Base-by-base conservation (phyloP, 1,139 yeast genomes). In the Hanseniaspora uvarum region DNA sequence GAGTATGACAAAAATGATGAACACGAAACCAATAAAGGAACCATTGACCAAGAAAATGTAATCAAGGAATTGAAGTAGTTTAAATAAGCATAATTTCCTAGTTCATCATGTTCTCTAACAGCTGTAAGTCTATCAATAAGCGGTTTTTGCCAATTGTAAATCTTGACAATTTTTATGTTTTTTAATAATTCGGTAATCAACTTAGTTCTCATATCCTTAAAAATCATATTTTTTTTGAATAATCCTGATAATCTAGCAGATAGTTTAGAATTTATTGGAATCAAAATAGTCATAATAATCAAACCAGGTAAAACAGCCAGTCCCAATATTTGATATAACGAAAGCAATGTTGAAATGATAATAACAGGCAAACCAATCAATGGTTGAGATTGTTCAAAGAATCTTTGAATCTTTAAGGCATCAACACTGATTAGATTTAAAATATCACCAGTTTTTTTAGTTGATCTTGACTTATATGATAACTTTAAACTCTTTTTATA, bases 71-170 rank as follows among this genome's bases (percentile, higher is more conserved):
- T 61, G 83, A 72, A 55, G 72, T 65, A 31, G 70, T 62, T 63
- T 75, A 79, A 70, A 76, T 71, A 55, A 65, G 68, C 59, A 68
- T 70, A 51, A 75, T 48, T 70, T 62, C 37, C 55, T 59, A 73
- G 75, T 72, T 63, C 77, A 80, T 34, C 62, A 57, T 23, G 59
- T 59, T 60, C 81, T 68, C 26, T 66, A 63, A 1, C 66, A 62
- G n/a, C 68, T 57, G 53, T 76, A 69, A 55, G 65, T 66, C n/a
- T 68, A 64, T 48, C 64, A 65, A 62, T 76, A 67, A 87, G 76
- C 3, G 80, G 74, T n/a, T 71, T 72, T 65, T 83, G 88, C 89
- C 89, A 82, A 18, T 82, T 77, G 61, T 81, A 81, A 59, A 72
- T 78, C 67, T 81, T 81, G 67, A 81, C 78, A 64, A 80, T 72